Evolutionary conservation across 2,329 filamentous ascomycete species (phyloP).

Genomic region (Trichophyton simii): DNA sequence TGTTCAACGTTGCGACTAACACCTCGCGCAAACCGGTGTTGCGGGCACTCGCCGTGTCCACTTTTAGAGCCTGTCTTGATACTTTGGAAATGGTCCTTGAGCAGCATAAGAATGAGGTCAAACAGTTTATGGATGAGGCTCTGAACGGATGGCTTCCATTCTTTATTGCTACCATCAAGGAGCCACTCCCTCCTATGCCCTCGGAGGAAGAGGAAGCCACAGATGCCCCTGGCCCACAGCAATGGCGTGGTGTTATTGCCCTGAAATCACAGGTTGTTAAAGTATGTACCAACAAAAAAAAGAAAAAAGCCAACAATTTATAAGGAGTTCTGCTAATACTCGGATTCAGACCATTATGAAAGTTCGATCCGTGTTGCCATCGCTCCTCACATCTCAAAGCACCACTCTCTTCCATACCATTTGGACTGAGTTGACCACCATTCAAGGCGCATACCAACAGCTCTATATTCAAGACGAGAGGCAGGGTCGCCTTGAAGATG

Average conservation of each 20-base stretch:
- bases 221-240: constrained; percentile 44
- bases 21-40: constrained; percentile 60
- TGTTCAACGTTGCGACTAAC: constrained; percentile 71
- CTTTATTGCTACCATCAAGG: constrained; percentile 67
- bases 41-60: constrained; percentile 73
- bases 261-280: constrained; percentile 90
- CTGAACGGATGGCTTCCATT: constrained; percentile 79
- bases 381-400: constrained; percentile 69
- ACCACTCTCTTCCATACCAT: constrained; percentile 70
- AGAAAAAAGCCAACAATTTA: too few species aligned
- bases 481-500: constrained; percentile 78
- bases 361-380: constrained; percentile 71
- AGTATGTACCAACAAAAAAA: constrained; percentile 28
- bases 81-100: constrained; percentile 95
- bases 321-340: background rate
- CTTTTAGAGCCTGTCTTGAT: constrained; percentile 86
- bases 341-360: constrained; percentile 62
- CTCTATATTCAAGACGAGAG: constrained; percentile 78
- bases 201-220: constrained; percentile 46
- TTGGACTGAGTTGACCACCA: constrained; percentile 71
- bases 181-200: constrained; percentile 52
- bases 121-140: constrained; percentile 76
- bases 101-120: constrained; percentile 75
- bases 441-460: constrained; percentile 61
- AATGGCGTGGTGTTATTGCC: constrained; percentile 69